Conservation (phyloP, 2,329 filamentous ascomycete species). For the Huntiella bhutanensis region DNA sequence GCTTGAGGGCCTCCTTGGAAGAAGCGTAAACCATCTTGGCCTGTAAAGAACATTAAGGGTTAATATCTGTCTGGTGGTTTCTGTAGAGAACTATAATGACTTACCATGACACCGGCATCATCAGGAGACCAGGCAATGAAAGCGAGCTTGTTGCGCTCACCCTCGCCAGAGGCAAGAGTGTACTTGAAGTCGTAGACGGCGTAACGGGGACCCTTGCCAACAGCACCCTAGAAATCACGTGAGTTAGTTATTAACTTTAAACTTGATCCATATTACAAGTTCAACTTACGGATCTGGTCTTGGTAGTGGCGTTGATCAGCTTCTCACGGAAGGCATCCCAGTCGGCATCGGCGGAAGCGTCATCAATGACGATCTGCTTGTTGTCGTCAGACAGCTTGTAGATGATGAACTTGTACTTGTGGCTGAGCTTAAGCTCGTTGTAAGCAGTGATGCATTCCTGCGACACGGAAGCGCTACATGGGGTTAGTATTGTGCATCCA, state of each 20-base stretch:
- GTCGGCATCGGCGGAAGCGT: conserved; percentile 45
- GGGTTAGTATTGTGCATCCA: not conserved
- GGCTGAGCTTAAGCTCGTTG: conserved; percentile 69
- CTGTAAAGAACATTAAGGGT: conserved; percentile 23
- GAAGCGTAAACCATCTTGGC: conserved; percentile 82
- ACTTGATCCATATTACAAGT: not conserved
- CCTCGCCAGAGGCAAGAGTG: conserved; percentile 51
- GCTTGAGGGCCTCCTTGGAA: conserved; percentile 74
- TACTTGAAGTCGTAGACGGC: conserved; percentile 77
- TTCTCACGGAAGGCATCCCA: conserved; percentile 59
- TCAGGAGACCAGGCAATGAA: conserved; percentile 69
- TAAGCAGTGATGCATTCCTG: conserved; percentile 53
- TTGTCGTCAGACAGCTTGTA: conserved; percentile 73
- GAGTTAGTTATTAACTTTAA: not conserved
- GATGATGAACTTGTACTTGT: conserved; percentile 72
- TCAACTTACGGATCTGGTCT: conserved; percentile 42
- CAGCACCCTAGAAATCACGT: conserved; percentile 26
- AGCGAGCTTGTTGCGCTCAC: conserved; percentile 57
- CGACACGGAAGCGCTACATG: conserved; percentile 46
- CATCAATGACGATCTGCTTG: conserved; percentile 67
- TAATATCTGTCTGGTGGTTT: not conserved
- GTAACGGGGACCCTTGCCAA: conserved; percentile 56
- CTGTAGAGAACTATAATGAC: conserved; percentile 16
- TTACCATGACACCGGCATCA: conserved; percentile 59
- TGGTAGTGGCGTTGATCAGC: conserved; percentile 54